These are phyloP conservation scores for Scedosporium boydii DNA, from an alignment of 2,329 filamentous ascomycete species.

Conservation along the genomic window DNA sequence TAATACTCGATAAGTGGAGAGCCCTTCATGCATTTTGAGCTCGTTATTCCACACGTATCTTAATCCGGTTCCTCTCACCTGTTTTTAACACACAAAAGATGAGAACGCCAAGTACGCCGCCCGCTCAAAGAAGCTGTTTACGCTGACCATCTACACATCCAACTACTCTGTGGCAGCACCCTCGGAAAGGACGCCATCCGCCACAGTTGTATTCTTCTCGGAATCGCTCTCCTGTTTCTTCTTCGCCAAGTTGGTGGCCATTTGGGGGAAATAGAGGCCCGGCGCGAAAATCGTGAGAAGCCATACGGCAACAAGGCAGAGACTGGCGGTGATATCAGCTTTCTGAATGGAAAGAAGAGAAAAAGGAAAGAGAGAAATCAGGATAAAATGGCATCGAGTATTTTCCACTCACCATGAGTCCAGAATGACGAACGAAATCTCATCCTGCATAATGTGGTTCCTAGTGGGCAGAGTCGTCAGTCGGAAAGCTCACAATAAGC, in stretches of 20 bases:
- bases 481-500: background rate
- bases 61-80: background rate
- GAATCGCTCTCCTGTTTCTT: background rate
- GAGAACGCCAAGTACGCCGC: background rate
- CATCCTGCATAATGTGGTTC: conserved; percentile 53
- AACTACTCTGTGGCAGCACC: background rate
- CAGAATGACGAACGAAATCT: conserved; percentile 49
- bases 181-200: background rate
- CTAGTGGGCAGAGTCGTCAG: background rate
- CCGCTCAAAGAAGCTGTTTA: background rate
- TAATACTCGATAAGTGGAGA: background rate
- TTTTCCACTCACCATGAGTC: conserved; percentile 23
- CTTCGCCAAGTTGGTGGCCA: conserved; percentile 23
- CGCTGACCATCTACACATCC: background rate
- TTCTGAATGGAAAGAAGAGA: conserved; percentile 6
- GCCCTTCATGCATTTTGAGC: background rate
- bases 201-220: background rate
- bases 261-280: conserved; percentile 45
- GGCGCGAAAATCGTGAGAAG: conserved; percentile 45
- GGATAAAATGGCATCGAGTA: too few relatives aligned
- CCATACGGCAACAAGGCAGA: conserved; percentile 39
- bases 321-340: conserved; percentile 16
- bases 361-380: background rate
- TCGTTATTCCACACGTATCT: background rate
- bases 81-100: background rate